phyloP scores from a whole-genome alignment of 495 filamentous ascomycete genomes.

The Hapsidospora chrysogenum region DNA sequence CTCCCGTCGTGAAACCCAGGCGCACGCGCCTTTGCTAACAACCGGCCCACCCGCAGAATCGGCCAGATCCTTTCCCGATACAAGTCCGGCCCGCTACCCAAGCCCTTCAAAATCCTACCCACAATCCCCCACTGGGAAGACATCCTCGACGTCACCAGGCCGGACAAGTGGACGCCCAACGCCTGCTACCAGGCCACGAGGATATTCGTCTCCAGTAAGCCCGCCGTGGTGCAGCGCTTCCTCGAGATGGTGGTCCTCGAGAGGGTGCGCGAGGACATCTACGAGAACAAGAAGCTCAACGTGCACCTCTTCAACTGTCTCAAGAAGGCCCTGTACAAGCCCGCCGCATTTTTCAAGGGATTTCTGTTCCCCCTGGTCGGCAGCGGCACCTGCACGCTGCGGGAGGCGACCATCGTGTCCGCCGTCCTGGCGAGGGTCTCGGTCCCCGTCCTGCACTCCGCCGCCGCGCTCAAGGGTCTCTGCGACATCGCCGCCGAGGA shows the following conservation, averaged over 20 bases:
- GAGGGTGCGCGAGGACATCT: slow-evolving; percentile 64
- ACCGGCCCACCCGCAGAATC: slow-evolving; percentile 48
- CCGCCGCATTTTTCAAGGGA: slow-evolving; percentile 92
- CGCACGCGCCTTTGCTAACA: slow-evolving; percentile 6
- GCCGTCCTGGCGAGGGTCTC: slow-evolving; percentile 19
- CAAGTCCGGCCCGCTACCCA: slow-evolving; percentile 86
- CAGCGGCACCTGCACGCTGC: slow-evolving; percentile 62
- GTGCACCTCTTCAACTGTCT: slow-evolving; percentile 86
- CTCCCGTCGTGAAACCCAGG: neutral
- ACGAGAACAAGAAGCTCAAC: slow-evolving; percentile 78
- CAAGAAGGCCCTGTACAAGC: slow-evolving; percentile 90
- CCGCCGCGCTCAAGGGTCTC: slow-evolving; percentile 74
- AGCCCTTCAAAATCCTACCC: slow-evolving; percentile 93
- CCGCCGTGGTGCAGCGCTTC: slow-evolving; percentile 59
- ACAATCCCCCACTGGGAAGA: slow-evolving; percentile 81
- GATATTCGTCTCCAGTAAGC: slow-evolving; percentile 73
- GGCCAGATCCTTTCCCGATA: slow-evolving; percentile 80
- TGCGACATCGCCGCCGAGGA: slow-evolving; percentile 89
- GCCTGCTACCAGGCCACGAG: slow-evolving; percentile 72
- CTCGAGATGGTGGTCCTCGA: slow-evolving; percentile 70
- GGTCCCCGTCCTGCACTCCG: slow-evolving; percentile 81
- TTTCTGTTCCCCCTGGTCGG: slow-evolving; percentile 78
- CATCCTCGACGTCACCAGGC: slow-evolving; percentile 64
- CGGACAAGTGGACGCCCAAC: slow-evolving; percentile 77
- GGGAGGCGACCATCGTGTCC: slow-evolving; percentile 81